Base-by-base conservation (phyloP, 768 basidiomycete species). In the Rhodotorula taiwanensis region DNA sequence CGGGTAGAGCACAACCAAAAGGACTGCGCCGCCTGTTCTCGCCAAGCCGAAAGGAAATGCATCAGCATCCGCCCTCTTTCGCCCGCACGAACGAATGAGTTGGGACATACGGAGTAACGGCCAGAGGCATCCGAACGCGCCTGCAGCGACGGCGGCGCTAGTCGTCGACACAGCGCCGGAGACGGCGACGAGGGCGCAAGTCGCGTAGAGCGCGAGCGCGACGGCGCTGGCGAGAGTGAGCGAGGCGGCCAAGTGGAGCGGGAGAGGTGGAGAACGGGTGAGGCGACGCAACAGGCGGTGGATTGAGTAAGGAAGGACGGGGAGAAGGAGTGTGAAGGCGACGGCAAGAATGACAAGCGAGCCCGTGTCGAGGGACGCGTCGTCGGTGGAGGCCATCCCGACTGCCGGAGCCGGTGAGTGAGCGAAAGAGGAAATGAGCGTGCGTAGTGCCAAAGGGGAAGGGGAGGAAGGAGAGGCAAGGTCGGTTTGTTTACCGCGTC, bases 161-260 rank as follows among this genome's bases (percentile, higher is more conserved):
- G 1, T 52, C 45, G 1, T 41, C 52, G 16, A 47, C 48, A 3
- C 33, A 13, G 25, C 23, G 11, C 11, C 41, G 0, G 49, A 60
- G 20, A 66, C 34, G 18, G 60, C 55, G 27, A 49, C 52, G 41
- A 66, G 48, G 23, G 27, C 52, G 42, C 15, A 66, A 10, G 1
- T 52, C 55, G 16, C 18, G 49, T 50, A 50, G 23, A 52, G 16
- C 14, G 33, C 23, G 51, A 39, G 31, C 5, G 18, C 23, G 43
- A 44, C 11, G 43, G 9, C 43, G 43, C 11, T 8, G 23, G 20
- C 43, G 5, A 52, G 34, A 4, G 51, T 52, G n/a, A 34, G 39
- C 18, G 49, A 20, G 34, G n/a, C 34, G 34, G 39, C 6, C 7
- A 52, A 14, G 34, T 3, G 10, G 51, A 23, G 14, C 16, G 23